Percentiles rank a stretch among this genome's conserved stretches.
These are phyloP conservation scores for Orbilia quercus DNA, from an alignment of 2,329 filamentous ascomycete genomes.

Conservation along the genomic window DNA sequence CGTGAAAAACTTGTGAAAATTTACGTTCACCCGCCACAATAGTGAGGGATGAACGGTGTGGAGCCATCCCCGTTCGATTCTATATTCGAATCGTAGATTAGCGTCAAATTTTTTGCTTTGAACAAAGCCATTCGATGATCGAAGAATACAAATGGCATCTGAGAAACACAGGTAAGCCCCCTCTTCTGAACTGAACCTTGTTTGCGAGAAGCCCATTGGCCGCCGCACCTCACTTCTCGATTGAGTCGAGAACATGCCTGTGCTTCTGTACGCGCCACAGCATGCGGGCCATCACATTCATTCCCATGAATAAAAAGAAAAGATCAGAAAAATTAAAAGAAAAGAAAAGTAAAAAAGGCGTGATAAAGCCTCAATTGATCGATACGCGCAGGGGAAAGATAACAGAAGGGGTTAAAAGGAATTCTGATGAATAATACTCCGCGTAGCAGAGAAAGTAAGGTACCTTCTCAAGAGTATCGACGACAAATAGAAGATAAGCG, in stretches of 20 bases:
- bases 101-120: background rate
- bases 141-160: no score
- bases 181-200: slow-evolving; percentile 6
- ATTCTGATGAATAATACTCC: slow-evolving; percentile 9
- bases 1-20: no score
- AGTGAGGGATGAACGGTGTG: slow-evolving; percentile 38
- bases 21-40: slow-evolving; percentile 50
- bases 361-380: background rate
- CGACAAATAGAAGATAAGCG: slow-evolving; percentile 43
- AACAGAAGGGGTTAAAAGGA: background rate
- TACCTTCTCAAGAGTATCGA: slow-evolving; percentile 19
- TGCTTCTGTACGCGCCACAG: slow-evolving; percentile 36
- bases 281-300: no score
- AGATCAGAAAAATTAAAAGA: no score
- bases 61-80: no score
- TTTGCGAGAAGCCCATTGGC: slow-evolving; percentile 23
- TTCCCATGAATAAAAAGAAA: no score
- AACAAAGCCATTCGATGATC: no score
- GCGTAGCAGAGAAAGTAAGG: no score
- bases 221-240: background rate
- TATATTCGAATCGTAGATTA: slow-evolving; percentile 36
- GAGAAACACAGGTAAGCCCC: no score
- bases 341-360: slow-evolving; percentile 12
- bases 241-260: background rate
- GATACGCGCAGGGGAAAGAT: background rate